Evolutionary conservation across 139 green algal species (phyloP).

Genomic region (Diplosphaera chodatii): DNA sequence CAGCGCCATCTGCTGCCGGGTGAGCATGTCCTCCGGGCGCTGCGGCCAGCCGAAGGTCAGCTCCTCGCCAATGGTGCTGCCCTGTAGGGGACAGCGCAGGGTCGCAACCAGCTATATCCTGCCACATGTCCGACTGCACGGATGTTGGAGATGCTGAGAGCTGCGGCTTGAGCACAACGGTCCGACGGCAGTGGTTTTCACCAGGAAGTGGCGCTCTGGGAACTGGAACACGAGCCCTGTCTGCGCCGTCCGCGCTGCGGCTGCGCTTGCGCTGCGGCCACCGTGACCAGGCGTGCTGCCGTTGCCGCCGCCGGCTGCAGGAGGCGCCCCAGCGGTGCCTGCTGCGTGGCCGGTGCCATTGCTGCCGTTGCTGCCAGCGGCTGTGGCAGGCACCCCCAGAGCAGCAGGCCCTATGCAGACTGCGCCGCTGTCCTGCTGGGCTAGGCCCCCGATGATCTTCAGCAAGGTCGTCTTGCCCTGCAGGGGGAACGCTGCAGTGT

Average conservation of each 20-base stretch:
- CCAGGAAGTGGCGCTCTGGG: slow-evolving; percentile 89
- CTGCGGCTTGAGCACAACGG: no score
- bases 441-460: slow-evolving; percentile 43
- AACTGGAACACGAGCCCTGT: slow-evolving; percentile 94
- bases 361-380: neutral
- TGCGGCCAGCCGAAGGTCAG: slow-evolving; percentile 60
- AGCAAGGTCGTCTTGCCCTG: slow-evolving; percentile 87
- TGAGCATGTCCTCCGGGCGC: slow-evolving; percentile 6
- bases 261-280: neutral
- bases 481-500: no score
- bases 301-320: neutral
- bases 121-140: no score
- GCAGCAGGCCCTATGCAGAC: slow-evolving; percentile 1
- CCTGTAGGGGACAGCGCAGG: neutral
- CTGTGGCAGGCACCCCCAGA: neutral
- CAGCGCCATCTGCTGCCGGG: slow-evolving; percentile 10
- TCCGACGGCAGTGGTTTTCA: no score
- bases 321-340: neutral
- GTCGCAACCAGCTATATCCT: no score
- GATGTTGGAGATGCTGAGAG: no score
- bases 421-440: slow-evolving; percentile 4
- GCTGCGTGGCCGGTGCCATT: neutral
- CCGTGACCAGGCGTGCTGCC: neutral
- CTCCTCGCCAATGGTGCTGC: slow-evolving; percentile 26
- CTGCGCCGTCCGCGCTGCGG: slow-evolving; percentile 22